A percentile compares a stretch with the other conserved stretches of the same genome.
phyloP scores from a whole-genome alignment of 176 grass and related monocot species.

The Eremochloa ophiuroides region DNA sequence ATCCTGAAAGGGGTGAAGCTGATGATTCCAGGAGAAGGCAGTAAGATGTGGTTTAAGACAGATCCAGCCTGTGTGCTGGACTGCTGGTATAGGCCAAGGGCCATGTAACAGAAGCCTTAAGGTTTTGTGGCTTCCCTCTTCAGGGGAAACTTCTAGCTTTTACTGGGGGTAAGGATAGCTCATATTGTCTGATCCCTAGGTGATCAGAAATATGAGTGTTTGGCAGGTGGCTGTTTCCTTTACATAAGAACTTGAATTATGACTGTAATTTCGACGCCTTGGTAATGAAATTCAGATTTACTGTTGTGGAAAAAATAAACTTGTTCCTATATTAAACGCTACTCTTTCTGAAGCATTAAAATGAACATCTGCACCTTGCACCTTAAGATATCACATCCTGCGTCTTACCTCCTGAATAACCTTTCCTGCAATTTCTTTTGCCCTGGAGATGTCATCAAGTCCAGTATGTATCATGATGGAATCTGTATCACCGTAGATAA shows the following conservation, averaged over 20 bases:
- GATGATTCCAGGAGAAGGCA: neutral
- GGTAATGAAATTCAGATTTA: neutral
- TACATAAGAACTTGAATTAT: neutral
- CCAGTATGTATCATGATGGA: conserved; percentile 99
- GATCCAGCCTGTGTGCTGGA: neutral
- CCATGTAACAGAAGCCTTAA: neutral
- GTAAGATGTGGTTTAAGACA: neutral
- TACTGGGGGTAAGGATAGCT: neutral
- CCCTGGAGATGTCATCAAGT: conserved; percentile 80
- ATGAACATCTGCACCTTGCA: neutral
- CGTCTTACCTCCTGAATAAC: conserved; percentile 86
- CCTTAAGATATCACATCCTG: conserved; percentile 2
- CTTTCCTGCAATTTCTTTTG: conserved; percentile 86
- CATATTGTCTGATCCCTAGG: neutral
- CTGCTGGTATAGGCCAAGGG: neutral
- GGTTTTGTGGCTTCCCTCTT: neutral
- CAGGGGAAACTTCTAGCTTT: neutral
- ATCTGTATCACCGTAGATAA: conserved; percentile 98
- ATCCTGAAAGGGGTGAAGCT: neutral
- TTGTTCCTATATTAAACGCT: neutral
- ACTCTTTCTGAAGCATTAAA: neutral
- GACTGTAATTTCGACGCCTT: neutral
- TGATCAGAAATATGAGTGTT: neutral
- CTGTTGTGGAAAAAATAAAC: neutral
- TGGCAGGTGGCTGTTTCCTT: neutral